phyloP scores from a whole-genome alignment of 345 rosid genomes.

The Cardamine resedifolia region DNA sequence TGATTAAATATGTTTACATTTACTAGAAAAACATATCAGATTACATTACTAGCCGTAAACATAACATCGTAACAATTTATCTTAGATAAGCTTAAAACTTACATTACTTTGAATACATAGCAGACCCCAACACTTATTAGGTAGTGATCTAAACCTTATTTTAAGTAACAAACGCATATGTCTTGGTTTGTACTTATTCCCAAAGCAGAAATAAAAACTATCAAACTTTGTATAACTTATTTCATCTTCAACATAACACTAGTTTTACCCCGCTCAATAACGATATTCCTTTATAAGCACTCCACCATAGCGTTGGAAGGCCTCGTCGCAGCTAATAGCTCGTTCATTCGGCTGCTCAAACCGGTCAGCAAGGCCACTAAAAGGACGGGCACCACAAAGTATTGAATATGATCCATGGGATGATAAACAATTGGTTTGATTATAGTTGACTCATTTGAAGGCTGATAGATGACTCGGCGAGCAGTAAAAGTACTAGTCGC shows the following conservation, averaged over 20 bases:
- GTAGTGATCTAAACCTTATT: background rate
- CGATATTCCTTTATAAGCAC: slow-evolving; percentile 34
- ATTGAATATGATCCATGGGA: background rate
- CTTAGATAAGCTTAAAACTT: background rate
- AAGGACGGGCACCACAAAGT: slow-evolving; percentile 11
- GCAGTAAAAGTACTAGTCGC: background rate
- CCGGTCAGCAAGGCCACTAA: background rate
- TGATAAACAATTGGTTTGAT: background rate
- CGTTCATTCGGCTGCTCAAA: slow-evolving; percentile 15
- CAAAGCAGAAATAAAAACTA: background rate
- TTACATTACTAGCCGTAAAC: background rate
- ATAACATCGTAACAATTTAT: background rate
- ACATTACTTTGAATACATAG: background rate
- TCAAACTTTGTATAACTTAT: slow-evolving; percentile 1
- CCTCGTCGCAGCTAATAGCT: slow-evolving; percentile 31
- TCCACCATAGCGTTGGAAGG: slow-evolving; percentile 27
- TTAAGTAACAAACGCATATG: slow-evolving; percentile 13
- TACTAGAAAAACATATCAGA: background rate
- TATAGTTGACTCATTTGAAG: slow-evolving; percentile 15
- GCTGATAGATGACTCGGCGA: slow-evolving; percentile 10
- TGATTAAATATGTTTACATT: background rate
- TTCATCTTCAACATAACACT: background rate
- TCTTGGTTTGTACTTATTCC: slow-evolving; percentile 21
- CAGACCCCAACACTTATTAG: background rate
- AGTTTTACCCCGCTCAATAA: background rate